These are phyloP conservation scores for Jatropha multifida DNA, from an alignment of 441 rosid genomes.

Conservation along the genomic window DNA sequence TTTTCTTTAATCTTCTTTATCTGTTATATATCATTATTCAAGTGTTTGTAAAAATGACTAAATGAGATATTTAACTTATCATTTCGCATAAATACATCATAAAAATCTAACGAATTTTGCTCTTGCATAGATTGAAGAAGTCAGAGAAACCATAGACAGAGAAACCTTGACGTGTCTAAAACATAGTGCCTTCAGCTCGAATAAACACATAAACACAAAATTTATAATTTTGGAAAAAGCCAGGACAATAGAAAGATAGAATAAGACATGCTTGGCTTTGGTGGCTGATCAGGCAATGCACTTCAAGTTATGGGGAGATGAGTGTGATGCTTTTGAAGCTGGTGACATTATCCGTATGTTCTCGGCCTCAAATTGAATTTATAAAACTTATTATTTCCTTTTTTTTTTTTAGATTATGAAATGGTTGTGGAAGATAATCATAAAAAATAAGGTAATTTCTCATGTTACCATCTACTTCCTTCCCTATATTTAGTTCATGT, in stretches of 20 bases:
- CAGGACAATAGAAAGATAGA: constrained; percentile 35
- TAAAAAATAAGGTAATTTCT: too few species aligned
- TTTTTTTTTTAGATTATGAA: too few species aligned
- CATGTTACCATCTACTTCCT: too few species aligned
- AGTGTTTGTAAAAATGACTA: not conserved
- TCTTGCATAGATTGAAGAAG: not conserved
- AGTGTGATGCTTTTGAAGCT: constrained; percentile 62
- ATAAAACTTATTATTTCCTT: too few species aligned
- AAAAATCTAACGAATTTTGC: not conserved
- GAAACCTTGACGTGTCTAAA: constrained; percentile 37
- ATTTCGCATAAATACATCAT: not conserved
- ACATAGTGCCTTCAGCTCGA: constrained; percentile 64
- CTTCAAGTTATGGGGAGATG: constrained; percentile 77
- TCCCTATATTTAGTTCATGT: too few species aligned
- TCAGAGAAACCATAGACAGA: not conserved
- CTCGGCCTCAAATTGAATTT: constrained; percentile 33
- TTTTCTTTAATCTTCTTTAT: not conserved
- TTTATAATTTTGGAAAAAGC: constrained; percentile 70
- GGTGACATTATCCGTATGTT: constrained; percentile 62
- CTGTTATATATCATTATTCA: not conserved
- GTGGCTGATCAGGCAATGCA: constrained; percentile 80
- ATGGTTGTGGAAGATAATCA: too few species aligned
- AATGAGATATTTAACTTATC: not conserved
- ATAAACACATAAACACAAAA: constrained; percentile 68
- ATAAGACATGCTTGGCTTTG: constrained; percentile 59